Base-by-base conservation (phyloP, 1,139 yeast species). In the Geotrichum cucujoidarum region DNA sequence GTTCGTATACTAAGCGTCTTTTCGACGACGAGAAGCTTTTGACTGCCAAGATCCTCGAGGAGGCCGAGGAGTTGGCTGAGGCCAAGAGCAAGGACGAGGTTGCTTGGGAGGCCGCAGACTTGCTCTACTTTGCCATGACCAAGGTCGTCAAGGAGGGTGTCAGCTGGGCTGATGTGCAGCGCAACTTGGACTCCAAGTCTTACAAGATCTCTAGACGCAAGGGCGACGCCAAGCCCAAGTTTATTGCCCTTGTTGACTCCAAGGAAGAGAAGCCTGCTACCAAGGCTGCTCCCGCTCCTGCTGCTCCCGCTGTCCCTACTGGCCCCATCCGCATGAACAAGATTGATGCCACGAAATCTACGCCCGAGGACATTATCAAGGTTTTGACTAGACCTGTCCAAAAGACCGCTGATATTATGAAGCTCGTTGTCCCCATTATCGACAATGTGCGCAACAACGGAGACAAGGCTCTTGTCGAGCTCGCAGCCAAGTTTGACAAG, bases 21-120 rank as follows among this genome's bases (percentile, higher is more conserved):
- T 89, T 92, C 62, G 74, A 77, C 48, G 97, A 92, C 66, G 81
- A 80, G 40, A 75, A 73, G 27, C 73, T 92, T 46, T 73, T 94
- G 57, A 72, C 77, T 50, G 95, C 97, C 18, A 92, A 92, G 72
- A 83, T 92, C 67, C 80, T 81, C 65, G 98, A 92, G 70, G 99
- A 92, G 68, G 95, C 96, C 48, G 97, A 92, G 61, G 99, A 94
- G 67, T 77, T 92, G 55, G 81, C 90, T 35, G 97, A 88, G 51
- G 97, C 98, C 17, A 65, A 68, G 49, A 61, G 74, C 7, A 74
- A 75, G 56, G 77, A 77, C 2, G 97, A 92, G 55, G 77, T 89
- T 47, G 84, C 97, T 0, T 92, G 97, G 96, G 98, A 92, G 69
- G 92, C 95, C 49, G 98, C 98, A 6, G 99, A 94, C 65, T 74